A percentile compares a stretch with the other conserved stretches of the same genome.
phyloP scores from a whole-genome alignment of 306 rosid species.

The Trifolium pratense region DNA sequence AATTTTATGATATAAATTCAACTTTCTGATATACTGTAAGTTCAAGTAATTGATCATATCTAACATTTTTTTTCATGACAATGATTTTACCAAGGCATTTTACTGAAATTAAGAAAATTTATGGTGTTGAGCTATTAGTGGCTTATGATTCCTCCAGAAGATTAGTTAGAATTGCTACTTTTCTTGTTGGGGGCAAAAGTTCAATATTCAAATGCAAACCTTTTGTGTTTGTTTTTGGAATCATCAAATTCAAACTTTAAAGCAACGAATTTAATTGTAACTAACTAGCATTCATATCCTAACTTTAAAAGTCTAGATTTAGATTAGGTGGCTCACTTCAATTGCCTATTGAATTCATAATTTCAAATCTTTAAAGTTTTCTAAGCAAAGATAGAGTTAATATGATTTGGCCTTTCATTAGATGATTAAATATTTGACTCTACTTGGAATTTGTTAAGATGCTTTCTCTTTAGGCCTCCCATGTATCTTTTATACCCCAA shows the following conservation, averaged over 20 bases:
- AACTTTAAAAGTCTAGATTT: slow-evolving; percentile 22
- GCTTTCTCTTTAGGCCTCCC: too few species aligned
- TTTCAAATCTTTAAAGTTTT: slow-evolving; percentile 11
- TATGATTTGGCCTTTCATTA: slow-evolving; percentile 24
- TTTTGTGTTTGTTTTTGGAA: not conserved
- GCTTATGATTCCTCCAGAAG: slow-evolving; percentile 24
- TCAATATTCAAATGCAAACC: slow-evolving; percentile 20
- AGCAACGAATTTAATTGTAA: slow-evolving; percentile 39
- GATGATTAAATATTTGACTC: slow-evolving; percentile 39
- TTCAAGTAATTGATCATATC: too few species aligned
- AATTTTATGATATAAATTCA: too few species aligned
- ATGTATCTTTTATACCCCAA: too few species aligned
- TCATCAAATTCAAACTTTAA: slow-evolving; percentile 35
- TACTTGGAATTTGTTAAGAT: slow-evolving; percentile 41
- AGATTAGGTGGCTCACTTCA: slow-evolving; percentile 44
- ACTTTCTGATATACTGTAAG: too few species aligned
- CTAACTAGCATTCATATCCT: slow-evolving; percentile 34
- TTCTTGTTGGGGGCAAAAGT: slow-evolving; percentile 41
- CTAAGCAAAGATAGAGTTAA: not conserved
- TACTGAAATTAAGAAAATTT: slow-evolving; percentile 8
- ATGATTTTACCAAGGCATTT: too few species aligned
- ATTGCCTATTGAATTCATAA: slow-evolving; percentile 30
- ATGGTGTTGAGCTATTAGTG: slow-evolving; percentile 13
- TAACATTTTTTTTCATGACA: too few species aligned
- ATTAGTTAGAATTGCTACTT: slow-evolving; percentile 36